Evolutionary conservation across 306 rosid species (phyloP), one percentile per base, ranked within the genome.

Genomic region (Malus orientalis): DNA sequence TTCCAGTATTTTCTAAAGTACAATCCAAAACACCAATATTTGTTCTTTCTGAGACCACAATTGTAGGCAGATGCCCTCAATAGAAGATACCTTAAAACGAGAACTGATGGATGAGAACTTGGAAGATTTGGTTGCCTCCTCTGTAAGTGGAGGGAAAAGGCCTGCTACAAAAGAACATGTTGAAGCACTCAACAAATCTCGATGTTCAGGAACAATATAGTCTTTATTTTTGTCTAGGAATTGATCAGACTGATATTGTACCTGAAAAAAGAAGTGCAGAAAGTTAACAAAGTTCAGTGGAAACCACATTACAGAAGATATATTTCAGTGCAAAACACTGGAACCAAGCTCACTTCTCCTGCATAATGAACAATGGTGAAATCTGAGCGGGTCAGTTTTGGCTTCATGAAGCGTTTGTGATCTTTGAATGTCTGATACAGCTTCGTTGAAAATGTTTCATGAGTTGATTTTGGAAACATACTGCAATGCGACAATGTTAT

Each of bases 51-150:
- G 27, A 60, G 30, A 44, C n/a, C 45, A 61, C 44, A 61, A 60
- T 61, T 61, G 23, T 8, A 47, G 11, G 42, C 71, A 70, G 73
- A 75, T 38, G 73, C 33, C 40, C 20, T 75, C 51, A 61, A 38
- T 68, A 67, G 73, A 70, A 73, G 73, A 76, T 85, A 92, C 98
- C 97, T 85, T 95, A 77, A 92, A 90, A 76, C 97, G 93, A 79
- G 96, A 80, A 82, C 98, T 97, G 78, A 92, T 95, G 44, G 98
- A 95, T 78, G 98, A 86, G 85, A 95, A 95, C 82, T 95, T 95
- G 7, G 97, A 84, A 65, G 90, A 80, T 82, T 95, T 95, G 81
- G 90, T 83, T 29, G 87, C 65, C 85, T 91, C 97, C 88, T 88
- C 98, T 44, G 93, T 78, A 75, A 87, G 85, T 67, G 97, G 84